Evolutionary conservation across 1,284 basidiomycete species (phyloP), one percentile per base, ranked within the genome.

Genomic region (Laetiporus sulphureus): DNA sequence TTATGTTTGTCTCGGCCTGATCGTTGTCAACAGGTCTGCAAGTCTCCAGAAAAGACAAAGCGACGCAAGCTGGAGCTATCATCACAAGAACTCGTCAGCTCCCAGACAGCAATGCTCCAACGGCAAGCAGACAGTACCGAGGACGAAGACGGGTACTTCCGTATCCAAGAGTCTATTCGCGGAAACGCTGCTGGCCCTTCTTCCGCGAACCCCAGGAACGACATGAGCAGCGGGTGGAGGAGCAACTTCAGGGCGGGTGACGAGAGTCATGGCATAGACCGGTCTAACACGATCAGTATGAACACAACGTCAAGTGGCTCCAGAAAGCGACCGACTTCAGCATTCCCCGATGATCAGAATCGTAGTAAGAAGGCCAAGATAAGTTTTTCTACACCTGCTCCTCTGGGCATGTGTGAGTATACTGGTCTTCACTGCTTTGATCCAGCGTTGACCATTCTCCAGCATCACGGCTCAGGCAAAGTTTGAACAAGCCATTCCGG

Each of bases 41-140:
- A 82, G 57, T 77, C 78, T 48, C 81, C 84, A 0, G 77, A 79
- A 15, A 85, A 80, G 58, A 74, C 75, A 0, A 67, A 58, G 38
- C 60, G 58, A 1, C 69, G 71, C 21, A 72, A 74, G 42, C 52
- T 54, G 19, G 69, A 66, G 10, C 66, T 88, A 2, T 73, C 77
- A 0, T 64, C 72, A 0, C 64, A 68, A 40, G 71, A 73, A 20
- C 57, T 65, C 36, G 66, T 71, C 0, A 55, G 56, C 2, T 51
- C 59, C 1, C 63, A 67, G 38, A 49, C 58, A 12, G 53, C 58
- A 39, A 36, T 48, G 5, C 42, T 60, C 10, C 44, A 58, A 25
- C 50, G 48, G 19, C 49, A 51, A 31, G 44, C 49, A 7, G 52
- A 50, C 31, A 41, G 47, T 18, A 44, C 54, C 10, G 52, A 57